Evolutionary conservation across 257 asterid genomes (phyloP), one percentile per base, ranked within the genome.

Genomic region (Solanum clarkiae): DNA sequence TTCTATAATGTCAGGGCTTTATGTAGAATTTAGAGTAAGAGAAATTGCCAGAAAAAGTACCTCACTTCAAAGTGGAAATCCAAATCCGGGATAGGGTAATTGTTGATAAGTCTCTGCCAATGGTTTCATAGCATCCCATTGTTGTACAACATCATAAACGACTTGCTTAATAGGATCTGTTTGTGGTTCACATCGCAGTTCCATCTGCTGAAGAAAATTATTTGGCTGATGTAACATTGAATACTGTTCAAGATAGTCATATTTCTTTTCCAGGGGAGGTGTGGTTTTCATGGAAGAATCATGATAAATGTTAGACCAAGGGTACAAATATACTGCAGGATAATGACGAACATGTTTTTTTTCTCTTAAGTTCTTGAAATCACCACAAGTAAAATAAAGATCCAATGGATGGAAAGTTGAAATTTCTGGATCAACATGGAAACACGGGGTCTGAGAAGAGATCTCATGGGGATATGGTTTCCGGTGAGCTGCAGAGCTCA

Each of bases 211-310:
- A 83, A 20, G 85, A 82, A 75, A 74, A 32, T 29, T 59, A 56
- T 57, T 63, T 55, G 92, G 94, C 83, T 91, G 90, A 42, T 88
- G 86, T 5, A 36, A 22, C 81, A 86, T 44, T 70, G 93, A 77
- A 74, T 87, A 87, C 82, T 75, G 92, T 57, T 71, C 79, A 54
- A 85, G 70, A 10, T 68, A 24, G 15, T 49, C 60, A 17, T 77
- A 45, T 11, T 87, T 83, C 49, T 75, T 87, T 32, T 66, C 69
- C 36, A 80, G 69, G 88, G 82, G 53, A 29, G 72, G 66, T 66
- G 84, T 10, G 60, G 20, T 66, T 84, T 57, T 80, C 81, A 16
- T 51, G 66, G 63, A 60, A 84, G 87, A 74, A 65, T 44, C 85
- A 42, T 63, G 84, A 85, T 49, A 51, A 29, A 56, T 57, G 80